Evolutionary conservation across 2,329 filamentous ascomycete species (phyloP), one percentile per base, ranked within the genome.

Genomic region (Exophiala spinifera): DNA sequence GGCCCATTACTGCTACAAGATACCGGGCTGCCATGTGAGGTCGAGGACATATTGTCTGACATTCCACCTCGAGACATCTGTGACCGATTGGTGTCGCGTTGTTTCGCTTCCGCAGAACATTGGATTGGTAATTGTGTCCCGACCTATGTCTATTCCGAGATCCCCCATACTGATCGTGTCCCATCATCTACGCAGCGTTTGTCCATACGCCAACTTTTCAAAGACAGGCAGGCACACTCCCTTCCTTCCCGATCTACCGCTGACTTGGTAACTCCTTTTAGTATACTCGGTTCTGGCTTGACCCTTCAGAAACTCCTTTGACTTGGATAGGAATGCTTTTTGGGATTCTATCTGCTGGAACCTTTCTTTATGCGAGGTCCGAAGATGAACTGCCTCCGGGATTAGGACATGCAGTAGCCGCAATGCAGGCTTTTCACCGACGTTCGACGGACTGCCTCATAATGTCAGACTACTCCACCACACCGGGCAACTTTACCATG

Each of bases 271-370:
- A 31, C 2, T 25, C 23, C 4, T 3, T 25, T 25, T 11, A 31
- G 28, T 31, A 31, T 11, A 31, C 28, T 4, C 28, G 7, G 10
- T 31, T 31, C 7, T 31, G 28, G 28, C 5, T 11, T 8, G 28
- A 8, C 10, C 28, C 28, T 8, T 8, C 72, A 79, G 61, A 76
- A 25, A 73, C 74, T 2, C 70, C 74, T 3, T 61, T 76, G 4
- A 73, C 76, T 14, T 80, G 78, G 77, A 64, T 80, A 14, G 77
- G 75, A 2, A 63, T 79, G 54, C 73, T 76, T 19, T 80, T 72
- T 61, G 72, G 76, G 1, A 79, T 81, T 72, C 77, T 81, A n/a
- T 36, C 15, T 8, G 23, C 17, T n/a, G 46, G 28, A 37, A 21
- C 31, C 3, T 36, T 36, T n/a, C 17, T 49, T 7, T 49, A 31